Evolutionary conservation across 1,284 basidiomycete species (phyloP), one percentile per base, ranked within the genome.

Genomic region (Entoloma clypeatum): DNA sequence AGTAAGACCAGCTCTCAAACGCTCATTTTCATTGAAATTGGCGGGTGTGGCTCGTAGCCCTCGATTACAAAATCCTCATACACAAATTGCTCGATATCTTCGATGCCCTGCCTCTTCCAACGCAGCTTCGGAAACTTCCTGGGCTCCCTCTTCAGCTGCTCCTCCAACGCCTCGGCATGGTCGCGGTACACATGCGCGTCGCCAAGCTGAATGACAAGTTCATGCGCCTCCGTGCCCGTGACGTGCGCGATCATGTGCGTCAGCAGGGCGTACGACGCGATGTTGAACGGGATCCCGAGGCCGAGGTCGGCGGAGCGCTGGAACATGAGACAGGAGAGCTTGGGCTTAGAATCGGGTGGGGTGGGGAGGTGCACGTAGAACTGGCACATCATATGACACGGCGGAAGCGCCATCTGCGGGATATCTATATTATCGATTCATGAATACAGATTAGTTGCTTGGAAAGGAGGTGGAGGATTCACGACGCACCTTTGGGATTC

Each of bases 311-410:
- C 95, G 5, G 93, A 97, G 30, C 96, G 89, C 62, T 99, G 95
- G 69, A 89, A 98, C 92, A 99, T 96, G 39, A 98, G 76, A 62
- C 94, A 98, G 10, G 87, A 92, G 25, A 99, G 81, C 49, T 78
- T 79, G 1, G 86, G 86, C 49, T 81, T 82, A 4, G 66, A 58
- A 1, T 60, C 60, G n/a, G 69, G 63, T 5, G 77, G 65, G 0
- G 59, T 47, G 9, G 68, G 84, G 22, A 94, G 79, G 53, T 91
- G 86, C 25, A 99, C 95, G 69, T 92, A 98, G 75, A 99, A 99
- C 60, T 99, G 95, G 67, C 92, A 96, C 62, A 99, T 86, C 80
- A 98, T 88, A 67, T 99, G 96, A 64, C 95, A 99, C 0, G 95
- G 95, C 0, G 95, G 96, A 0, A 99, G 79, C 0, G 96, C 96